Base-by-base conservation (phyloP, 305 asterid species). In the Coffea humblotiana region DNA sequence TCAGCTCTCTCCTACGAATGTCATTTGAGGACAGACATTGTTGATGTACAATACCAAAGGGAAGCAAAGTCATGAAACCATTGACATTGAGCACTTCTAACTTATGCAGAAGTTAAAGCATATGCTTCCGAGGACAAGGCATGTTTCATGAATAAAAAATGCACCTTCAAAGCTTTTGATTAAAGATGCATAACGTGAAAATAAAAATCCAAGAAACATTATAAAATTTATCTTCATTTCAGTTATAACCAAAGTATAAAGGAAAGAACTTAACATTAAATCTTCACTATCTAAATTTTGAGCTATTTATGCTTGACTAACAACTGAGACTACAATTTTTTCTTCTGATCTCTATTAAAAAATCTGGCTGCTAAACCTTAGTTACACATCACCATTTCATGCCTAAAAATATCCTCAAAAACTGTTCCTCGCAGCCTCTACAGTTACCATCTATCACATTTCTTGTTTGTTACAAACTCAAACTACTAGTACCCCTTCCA, bases 1-100 rank as follows among this genome's bases (percentile, higher is more conserved):
- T 96, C 97, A 67, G 97, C 91, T 80, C 89, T 96, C 86, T 92
- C 99, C 99, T 96, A 90, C 82, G 81, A 84, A 81, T 74, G 75
- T 54, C 77, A 83, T 70, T 52, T 37, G 43, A 47, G 21, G 68
- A 77, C 80, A 83, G 76, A 77, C 49, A 64, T 45, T 67, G 65
- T 72, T 63, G 75, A 63, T 65, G 76, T 56, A 60, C 37, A 12
- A 15, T 8, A 73, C 29, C 0, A 19, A 27, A 47, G 0, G 32
- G 11, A 19, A 61, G 32, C 32, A 21, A n/a, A 47, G 8, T 45
- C 19, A 9, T 72, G 32, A 13, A 0, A 54, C 45, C 8, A 48
- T 21, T 49, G 9, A 63, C 8, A 48, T 21, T 35, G 9, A 63
- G 56, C 64, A 45, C 23, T 71, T 71, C 37, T 25, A 37, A 23